Evolutionary conservation across 345 rosid species (phyloP).

Genomic region (Eucalyptus virginea): DNA sequence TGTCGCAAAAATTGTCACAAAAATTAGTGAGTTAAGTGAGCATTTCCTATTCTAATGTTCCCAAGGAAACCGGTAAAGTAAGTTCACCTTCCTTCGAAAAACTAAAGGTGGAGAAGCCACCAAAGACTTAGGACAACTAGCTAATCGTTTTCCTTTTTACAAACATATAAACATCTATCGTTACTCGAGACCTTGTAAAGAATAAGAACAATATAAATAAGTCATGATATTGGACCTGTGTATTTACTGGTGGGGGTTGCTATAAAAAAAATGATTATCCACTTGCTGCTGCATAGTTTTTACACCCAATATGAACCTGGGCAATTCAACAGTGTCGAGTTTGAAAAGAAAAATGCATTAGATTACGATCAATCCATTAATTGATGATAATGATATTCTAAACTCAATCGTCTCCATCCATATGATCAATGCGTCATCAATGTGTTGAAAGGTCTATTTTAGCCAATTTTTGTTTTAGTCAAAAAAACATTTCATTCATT

Average conservation of each 20-base stretch:
- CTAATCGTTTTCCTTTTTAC: not conserved
- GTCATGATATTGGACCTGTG: not conserved
- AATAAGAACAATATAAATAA: not conserved
- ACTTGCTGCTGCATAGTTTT: not conserved
- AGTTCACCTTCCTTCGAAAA: not conserved
- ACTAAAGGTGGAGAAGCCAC: not conserved
- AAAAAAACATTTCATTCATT: not conserved
- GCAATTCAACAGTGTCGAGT: not conserved
- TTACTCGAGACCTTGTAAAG: not conserved
- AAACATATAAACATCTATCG: not conserved
- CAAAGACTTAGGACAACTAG: not conserved
- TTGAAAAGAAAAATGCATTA: not conserved
- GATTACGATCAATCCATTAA: not conserved
- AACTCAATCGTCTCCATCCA: not conserved
- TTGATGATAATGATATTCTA: not conserved
- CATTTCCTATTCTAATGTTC: not conserved
- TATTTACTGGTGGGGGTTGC: not conserved
- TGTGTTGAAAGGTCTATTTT: not conserved
- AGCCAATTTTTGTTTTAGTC: not conserved
- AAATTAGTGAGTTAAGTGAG: not conserved
- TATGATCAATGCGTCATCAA: fast-evolving
- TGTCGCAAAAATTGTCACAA: not conserved
- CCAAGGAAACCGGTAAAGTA: not conserved
- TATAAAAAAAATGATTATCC: not conserved
- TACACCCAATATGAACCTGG: not conserved